Evolutionary conservation across 345 rosid genomes (phyloP).

Genomic region (Eucalyptus curtisii): DNA sequence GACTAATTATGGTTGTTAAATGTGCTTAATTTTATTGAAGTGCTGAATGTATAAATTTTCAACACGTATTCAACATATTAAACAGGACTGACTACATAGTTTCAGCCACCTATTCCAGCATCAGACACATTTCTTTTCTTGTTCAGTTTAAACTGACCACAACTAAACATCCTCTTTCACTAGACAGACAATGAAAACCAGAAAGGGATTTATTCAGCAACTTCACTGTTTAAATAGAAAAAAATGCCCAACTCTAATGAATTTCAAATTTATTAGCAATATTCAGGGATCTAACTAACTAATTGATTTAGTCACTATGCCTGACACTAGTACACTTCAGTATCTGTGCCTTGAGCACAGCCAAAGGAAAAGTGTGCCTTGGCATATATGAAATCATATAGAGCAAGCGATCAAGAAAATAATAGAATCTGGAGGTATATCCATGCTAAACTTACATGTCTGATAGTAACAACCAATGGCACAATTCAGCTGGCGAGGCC

Average conservation of each 20-base stretch:
- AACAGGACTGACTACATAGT: background rate
- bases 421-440: background rate
- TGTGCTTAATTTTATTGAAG: background rate
- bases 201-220: background rate
- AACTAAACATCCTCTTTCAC: background rate
- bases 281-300: background rate
- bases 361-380: background rate
- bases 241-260: background rate
- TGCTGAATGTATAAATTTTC: background rate
- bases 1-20: background rate
- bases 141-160: background rate
- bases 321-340: background rate
- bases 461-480: constrained; percentile 81
- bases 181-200: background rate
- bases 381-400: background rate
- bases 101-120: background rate
- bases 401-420: background rate
- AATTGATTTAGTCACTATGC: background rate
- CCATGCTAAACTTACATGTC: constrained; percentile 50
- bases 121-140: background rate
- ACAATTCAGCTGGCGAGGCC: constrained; percentile 76
- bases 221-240: background rate
- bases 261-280: background rate
- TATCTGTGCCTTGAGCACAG: background rate
- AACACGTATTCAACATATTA: background rate